phyloP scores from a whole-genome alignment of 805 yeast genomes.

The Dipodascus albidus region DNA sequence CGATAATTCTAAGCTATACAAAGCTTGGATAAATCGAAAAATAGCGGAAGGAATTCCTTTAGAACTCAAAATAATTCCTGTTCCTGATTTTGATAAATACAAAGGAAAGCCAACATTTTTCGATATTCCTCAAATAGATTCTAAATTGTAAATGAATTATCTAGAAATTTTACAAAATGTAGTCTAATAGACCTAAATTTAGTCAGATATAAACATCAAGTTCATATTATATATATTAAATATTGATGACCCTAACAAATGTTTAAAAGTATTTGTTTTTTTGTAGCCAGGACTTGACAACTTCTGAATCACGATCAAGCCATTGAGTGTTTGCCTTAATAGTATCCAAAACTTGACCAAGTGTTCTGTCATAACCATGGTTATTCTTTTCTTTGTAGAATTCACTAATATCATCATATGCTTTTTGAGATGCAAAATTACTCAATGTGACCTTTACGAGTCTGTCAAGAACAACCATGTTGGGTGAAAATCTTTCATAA shows the following conservation, averaged over 20 bases:
- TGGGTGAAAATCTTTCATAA: constrained; percentile 34
- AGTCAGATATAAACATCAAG: too few relatives aligned
- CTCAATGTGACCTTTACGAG: constrained; percentile 30
- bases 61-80: neutral
- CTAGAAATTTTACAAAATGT: too few relatives aligned
- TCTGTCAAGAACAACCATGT: constrained; percentile 41
- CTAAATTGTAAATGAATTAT: neutral
- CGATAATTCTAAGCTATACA: constrained; percentile 23
- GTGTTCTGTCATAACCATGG: constrained; percentile 46
- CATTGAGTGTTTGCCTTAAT: constrained; percentile 40
- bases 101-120: neutral
- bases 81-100: neutral
- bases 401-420: constrained; percentile 26
- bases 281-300: constrained; percentile 35
- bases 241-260: too few relatives aligned
- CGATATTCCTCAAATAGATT: neutral
- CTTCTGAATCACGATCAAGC: constrained; percentile 33
- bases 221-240: too few relatives aligned
- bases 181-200: too few relatives aligned
- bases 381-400: constrained; percentile 38
- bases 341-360: constrained; percentile 45
- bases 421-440: constrained; percentile 26
- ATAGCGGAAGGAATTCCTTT: constrained; percentile 14
- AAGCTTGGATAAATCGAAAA: constrained; percentile 25
- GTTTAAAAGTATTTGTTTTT: constrained; percentile 5